Percentiles rank a stretch among this genome's conserved stretches.
These are phyloP conservation scores for Elaeis guineensis DNA, from an alignment of 176 grass and related monocot genomes.

Conservation along the genomic window DNA sequence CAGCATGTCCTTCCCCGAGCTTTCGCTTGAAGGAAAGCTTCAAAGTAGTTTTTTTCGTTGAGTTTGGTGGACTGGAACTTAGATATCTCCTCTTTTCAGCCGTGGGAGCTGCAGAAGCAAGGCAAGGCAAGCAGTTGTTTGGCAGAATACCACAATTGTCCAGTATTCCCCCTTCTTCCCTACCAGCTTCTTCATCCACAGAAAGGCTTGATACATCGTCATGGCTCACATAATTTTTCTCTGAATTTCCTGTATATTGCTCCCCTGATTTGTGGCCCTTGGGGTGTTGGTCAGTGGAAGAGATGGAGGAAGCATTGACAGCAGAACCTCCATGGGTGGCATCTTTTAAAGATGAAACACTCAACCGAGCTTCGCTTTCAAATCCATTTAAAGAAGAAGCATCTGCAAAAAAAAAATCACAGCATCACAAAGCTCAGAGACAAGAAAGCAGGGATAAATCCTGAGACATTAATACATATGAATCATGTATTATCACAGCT, in stretches of 20 bases:
- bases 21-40: conserved; percentile 92
- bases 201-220: conserved; percentile 35
- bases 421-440: not conserved
- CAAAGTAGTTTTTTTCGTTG: conserved; percentile 71
- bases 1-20: conserved; percentile 60
- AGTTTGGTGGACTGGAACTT: conserved; percentile 59
- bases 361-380: conserved; percentile 42
- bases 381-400: conserved; percentile 53
- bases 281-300: conserved; percentile 26
- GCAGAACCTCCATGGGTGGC: conserved; percentile 28
- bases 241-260: conserved; percentile 31
- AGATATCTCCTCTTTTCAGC: conserved; percentile 69
- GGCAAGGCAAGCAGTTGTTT: conserved; percentile 78
- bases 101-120: conserved; percentile 44
- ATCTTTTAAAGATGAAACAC: conserved; percentile 24
- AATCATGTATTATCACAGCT: not conserved
- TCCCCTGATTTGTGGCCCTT: conserved; percentile 53
- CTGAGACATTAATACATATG: not conserved
- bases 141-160: conserved; percentile 76
- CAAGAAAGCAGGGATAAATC: not conserved
- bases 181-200: conserved; percentile 22
- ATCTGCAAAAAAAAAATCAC: conserved; percentile 23
- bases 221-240: conserved; percentile 44
- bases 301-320: not conserved
- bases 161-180: conserved; percentile 42